These are phyloP conservation scores for Paecilomyces dactylethromorphus DNA, from an alignment of 2,329 filamentous ascomycete genomes.

Conservation along the genomic window DNA sequence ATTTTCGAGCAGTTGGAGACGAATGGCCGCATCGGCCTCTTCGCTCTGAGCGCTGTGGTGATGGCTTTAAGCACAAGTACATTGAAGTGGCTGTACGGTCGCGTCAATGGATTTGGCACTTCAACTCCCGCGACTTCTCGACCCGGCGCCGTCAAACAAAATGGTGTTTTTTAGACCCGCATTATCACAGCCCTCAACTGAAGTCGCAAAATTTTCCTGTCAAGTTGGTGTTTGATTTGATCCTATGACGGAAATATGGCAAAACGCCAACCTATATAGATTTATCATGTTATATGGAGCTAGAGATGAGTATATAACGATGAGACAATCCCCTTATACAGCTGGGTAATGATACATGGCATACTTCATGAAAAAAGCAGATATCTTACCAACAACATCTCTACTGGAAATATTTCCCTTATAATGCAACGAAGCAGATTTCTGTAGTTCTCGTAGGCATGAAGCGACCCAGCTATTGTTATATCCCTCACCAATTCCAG, in stretches of 20 bases:
- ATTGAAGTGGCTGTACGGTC: constrained; percentile 64
- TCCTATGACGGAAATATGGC: neutral
- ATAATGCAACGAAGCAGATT: too few relatives aligned
- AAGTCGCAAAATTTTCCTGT: neutral
- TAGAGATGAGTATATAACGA: neutral
- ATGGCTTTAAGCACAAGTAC: constrained; percentile 65
- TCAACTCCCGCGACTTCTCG: constrained; percentile 13
- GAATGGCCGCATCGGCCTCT: constrained; percentile 60
- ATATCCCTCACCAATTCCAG: too few relatives aligned
- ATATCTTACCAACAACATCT: too few relatives aligned
- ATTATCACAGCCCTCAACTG: too few relatives aligned
- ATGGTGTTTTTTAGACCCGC: constrained; percentile 6
- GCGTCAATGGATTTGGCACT: constrained; percentile 33
- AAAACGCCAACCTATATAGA: neutral
- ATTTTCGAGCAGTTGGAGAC: constrained; percentile 66
- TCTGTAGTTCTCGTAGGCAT: too few relatives aligned
- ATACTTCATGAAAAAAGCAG: too few relatives aligned
- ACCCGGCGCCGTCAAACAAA: constrained; percentile 22
- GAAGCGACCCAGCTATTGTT: too few relatives aligned
- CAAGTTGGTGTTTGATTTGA: too few relatives aligned
- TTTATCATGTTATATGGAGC: too few relatives aligned
- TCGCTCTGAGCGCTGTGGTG: constrained; percentile 60
- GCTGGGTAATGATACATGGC: too few relatives aligned
- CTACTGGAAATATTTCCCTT: too few relatives aligned
- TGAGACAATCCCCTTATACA: neutral